phyloP scores from a whole-genome alignment of 306 rosid species.

The Prunus salicina region DNA sequence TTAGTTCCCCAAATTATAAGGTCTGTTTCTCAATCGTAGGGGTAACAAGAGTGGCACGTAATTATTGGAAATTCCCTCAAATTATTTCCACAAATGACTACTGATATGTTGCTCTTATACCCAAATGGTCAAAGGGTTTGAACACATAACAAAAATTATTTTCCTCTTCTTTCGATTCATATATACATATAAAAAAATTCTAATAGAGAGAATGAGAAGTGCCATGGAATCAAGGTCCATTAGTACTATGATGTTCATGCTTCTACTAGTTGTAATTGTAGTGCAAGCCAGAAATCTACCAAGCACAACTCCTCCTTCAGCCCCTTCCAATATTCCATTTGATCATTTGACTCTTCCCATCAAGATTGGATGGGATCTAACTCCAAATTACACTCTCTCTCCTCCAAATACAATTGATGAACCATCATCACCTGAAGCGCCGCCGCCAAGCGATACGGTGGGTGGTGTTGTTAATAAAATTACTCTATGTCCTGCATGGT shows the following conservation, averaged over 20 bases:
- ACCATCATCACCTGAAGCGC: neutral
- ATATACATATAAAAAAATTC: too few relatives aligned
- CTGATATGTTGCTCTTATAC: too few relatives aligned
- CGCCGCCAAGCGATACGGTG: neutral
- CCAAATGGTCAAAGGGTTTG: too few relatives aligned
- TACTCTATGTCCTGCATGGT: neutral
- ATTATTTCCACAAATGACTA: neutral
- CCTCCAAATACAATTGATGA: neutral
- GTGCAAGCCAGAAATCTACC: neutral
- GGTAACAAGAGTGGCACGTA: too few relatives aligned
- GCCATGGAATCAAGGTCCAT: neutral
- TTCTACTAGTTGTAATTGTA: neutral
- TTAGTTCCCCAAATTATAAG: neutral
- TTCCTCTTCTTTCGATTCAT: too few relatives aligned
- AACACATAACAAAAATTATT: too few relatives aligned
- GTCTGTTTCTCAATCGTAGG: too few relatives aligned
- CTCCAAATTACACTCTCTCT: neutral
- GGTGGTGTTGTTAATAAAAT: neutral
- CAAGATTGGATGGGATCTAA: neutral
- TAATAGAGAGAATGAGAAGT: neutral
- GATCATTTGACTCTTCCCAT: neutral
- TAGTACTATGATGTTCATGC: neutral
- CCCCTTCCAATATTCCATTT: neutral
- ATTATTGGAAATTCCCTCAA: neutral
- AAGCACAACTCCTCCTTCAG: neutral